Evolutionary conservation across 2,329 filamentous ascomycete species (phyloP).

Genomic region (Botrytis paeoniae): DNA sequence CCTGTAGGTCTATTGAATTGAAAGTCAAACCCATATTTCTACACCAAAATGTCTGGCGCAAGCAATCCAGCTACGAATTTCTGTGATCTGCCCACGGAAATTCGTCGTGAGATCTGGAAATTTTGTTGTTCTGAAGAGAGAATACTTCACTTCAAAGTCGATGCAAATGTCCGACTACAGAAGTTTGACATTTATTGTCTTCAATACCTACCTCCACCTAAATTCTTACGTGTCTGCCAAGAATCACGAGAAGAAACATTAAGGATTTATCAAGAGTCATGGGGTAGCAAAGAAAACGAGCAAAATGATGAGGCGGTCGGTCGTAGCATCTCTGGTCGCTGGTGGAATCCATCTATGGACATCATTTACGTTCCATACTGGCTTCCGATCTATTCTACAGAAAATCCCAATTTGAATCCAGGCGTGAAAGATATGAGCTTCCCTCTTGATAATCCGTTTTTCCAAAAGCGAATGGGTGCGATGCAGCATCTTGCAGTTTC

Average conservation of each 20-base stretch:
- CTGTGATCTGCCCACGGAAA: neutral
- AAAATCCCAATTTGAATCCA: neutral
- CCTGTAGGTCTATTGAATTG: neutral
- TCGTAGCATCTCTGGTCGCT: neutral
- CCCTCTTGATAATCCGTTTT: neutral
- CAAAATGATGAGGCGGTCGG: no score
- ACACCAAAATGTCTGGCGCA: neutral
- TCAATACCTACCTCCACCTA: neutral
- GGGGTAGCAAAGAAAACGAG: neutral
- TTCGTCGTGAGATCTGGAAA: neutral
- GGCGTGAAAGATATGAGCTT: neutral
- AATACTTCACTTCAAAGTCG: conserved; percentile 1
- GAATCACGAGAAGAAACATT: conserved; percentile 2
- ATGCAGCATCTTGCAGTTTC: conserved; percentile 5
- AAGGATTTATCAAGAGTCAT: neutral
- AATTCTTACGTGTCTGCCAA: neutral
- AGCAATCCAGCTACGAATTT: neutral
- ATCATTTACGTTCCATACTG: conserved; percentile 6
- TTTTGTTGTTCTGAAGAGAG: neutral
- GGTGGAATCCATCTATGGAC: conserved; percentile 7
- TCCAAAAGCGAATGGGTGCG: neutral
- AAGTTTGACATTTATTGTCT: neutral
- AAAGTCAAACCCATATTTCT: neutral
- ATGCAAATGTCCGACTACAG: neutral
- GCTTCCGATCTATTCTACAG: neutral